These are phyloP conservation scores for Suillus bovinus DNA, from an alignment of 768 basidiomycete genomes.

Conservation along the genomic window DNA sequence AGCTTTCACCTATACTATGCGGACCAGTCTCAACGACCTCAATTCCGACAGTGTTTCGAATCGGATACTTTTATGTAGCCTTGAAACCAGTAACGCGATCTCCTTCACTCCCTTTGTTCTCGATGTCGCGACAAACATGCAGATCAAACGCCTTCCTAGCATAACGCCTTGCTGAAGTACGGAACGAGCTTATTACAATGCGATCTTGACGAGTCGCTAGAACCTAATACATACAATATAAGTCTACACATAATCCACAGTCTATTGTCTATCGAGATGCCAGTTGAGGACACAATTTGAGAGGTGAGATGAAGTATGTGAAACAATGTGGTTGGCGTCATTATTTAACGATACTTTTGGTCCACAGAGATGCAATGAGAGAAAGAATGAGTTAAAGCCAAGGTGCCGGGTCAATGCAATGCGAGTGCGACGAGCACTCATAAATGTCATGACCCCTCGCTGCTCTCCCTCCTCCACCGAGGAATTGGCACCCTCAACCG, in stretches of 20 bases:
- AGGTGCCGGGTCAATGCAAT: not conserved
- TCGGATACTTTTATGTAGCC: not conserved
- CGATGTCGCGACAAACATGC: no score
- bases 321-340: not conserved
- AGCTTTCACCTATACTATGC: not conserved
- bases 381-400: not conserved
- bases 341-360: not conserved
- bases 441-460: not conserved
- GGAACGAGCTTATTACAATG: not conserved
- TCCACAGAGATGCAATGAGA: not conserved
- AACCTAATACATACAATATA: not conserved
- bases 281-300: not conserved
- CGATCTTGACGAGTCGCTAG: not conserved
- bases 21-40: not conserved
- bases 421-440: not conserved
- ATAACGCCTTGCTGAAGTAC: no score
- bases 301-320: not conserved
- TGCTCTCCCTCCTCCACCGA: not conserved
- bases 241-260: not conserved
- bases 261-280: not conserved
- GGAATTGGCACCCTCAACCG: slow-evolving; percentile 1
- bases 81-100: no score
- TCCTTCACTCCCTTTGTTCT: no score
- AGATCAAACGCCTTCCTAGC: no score
- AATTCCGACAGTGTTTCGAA: not conserved